Conservation (phyloP, 306 rosid genomes). For the Hippophae tibetana region DNA sequence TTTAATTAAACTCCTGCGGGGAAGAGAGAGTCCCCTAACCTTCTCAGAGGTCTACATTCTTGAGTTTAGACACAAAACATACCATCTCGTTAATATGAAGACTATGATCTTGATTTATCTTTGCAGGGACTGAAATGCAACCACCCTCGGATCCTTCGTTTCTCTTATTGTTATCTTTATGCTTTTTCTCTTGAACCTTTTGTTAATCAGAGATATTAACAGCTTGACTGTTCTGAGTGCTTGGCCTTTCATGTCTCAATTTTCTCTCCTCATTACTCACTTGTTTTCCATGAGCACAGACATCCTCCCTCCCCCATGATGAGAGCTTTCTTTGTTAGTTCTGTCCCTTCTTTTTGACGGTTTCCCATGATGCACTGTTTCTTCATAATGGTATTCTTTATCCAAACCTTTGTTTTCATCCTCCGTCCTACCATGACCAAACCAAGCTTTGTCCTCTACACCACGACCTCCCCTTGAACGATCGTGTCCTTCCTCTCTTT, state of each 20-base stretch:
- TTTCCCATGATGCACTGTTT: conserved; percentile 48
- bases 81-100: conserved; percentile 67
- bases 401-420: conserved; percentile 50
- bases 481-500: conserved; percentile 64
- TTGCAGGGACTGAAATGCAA: conserved; percentile 39
- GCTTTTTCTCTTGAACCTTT: conserved; percentile 57
- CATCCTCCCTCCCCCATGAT: conserved; percentile 74
- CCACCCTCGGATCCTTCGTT: conserved; percentile 58
- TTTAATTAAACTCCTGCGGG: not conserved
- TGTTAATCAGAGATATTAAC: conserved; percentile 56
- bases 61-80: conserved; percentile 38
- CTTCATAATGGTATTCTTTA: no score
- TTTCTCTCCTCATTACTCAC: conserved; percentile 55
- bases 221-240: conserved; percentile 60
- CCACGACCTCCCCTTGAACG: conserved; percentile 64
- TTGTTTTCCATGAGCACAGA: conserved; percentile 53
- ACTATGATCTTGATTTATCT: conserved; percentile 60
- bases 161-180: conserved; percentile 63
- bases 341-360: conserved; percentile 73
- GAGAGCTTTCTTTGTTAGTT: conserved; percentile 55
- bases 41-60: conserved; percentile 12
- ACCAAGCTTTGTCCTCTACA: conserved; percentile 74
- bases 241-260: conserved; percentile 73
- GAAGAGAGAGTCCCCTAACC: not conserved
- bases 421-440: conserved; percentile 52